phyloP scores from a whole-genome alignment of 768 basidiomycete species.

The Vishniacozyma victoriae region DNA sequence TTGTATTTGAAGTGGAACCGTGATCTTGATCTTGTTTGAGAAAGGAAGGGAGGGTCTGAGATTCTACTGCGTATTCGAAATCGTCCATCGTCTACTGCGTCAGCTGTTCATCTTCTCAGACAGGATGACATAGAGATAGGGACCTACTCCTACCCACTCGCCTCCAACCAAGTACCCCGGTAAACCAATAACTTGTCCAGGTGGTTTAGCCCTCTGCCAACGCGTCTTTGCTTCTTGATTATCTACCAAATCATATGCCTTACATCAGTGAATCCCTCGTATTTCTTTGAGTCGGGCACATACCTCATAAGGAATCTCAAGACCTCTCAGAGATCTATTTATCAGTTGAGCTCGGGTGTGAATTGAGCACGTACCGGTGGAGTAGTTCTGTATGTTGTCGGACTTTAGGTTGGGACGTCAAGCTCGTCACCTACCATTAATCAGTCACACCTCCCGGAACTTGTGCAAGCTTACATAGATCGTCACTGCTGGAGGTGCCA shows the following conservation, averaged over 20 bases:
- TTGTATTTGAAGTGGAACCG: background rate
- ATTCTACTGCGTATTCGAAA: conserved; percentile 41
- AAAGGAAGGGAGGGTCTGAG: conserved; percentile 23
- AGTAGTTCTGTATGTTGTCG: conserved; percentile 34
- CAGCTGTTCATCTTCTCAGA: background rate
- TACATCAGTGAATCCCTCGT: background rate
- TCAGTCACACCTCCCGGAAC: background rate
- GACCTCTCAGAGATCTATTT: conserved; percentile 27
- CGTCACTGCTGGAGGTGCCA: conserved; percentile 38
- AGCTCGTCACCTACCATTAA: conserved; percentile 22
- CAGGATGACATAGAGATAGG: background rate
- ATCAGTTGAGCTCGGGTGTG: background rate
- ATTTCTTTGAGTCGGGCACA: background rate
- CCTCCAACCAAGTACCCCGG: conserved; percentile 43
- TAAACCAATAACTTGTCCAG: conserved; percentile 30
- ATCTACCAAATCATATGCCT: conserved; percentile 36
- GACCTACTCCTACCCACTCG: conserved; percentile 41
- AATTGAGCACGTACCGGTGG: conserved; percentile 19
- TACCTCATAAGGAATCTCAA: conserved; percentile 39
- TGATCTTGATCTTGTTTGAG: conserved; percentile 35
- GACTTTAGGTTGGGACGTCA: conserved; percentile 38
- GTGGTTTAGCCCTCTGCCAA: conserved; percentile 41
- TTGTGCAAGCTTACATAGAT: conserved; percentile 32
- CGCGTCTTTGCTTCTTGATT: conserved; percentile 37
- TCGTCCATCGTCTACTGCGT: conserved; percentile 39